A percentile compares a stretch with the other conserved stretches of the same genome.
Evolutionary conservation across 1,284 basidiomycete genomes (phyloP).

Genomic region (Ganoderma sinense): DNA sequence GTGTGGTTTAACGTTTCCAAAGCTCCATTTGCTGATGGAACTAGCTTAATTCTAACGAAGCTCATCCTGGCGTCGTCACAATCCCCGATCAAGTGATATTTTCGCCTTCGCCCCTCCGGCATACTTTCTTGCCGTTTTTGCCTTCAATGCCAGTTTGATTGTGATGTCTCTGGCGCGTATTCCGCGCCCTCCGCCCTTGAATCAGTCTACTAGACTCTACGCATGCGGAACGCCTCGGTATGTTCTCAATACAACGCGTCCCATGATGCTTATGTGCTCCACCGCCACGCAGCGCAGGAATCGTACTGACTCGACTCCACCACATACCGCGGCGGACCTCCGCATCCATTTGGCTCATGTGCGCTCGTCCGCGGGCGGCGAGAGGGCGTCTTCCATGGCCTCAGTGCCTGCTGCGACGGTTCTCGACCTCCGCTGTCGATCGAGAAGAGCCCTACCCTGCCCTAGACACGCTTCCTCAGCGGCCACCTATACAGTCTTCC

Average conservation of each 20-base stretch:
- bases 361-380: constrained; percentile 11
- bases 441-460: constrained; percentile 16
- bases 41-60: background rate
- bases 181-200: background rate
- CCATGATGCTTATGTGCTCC: constrained; percentile 24
- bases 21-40: background rate
- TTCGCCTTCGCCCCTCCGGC: background rate
- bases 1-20: background rate
- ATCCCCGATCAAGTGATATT: background rate
- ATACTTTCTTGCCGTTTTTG: background rate
- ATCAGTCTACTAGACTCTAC: constrained; percentile 6
- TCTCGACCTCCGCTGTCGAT: constrained; percentile 17
- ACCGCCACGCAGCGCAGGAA: constrained; percentile 12
- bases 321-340: background rate
- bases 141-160: background rate
- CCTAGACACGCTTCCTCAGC: constrained; percentile 9
- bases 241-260: constrained; percentile 16
- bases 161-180: background rate
- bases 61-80: background rate
- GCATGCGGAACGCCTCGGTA: constrained; percentile 6
- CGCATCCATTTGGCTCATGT: constrained; percentile 11
- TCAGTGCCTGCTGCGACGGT: background rate
- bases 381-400: constrained; percentile 1
- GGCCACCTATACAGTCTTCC: background rate
- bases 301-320: constrained; percentile 12